Conservation (phyloP, 768 basidiomycete genomes). For the Clavulina sp. region DNA sequence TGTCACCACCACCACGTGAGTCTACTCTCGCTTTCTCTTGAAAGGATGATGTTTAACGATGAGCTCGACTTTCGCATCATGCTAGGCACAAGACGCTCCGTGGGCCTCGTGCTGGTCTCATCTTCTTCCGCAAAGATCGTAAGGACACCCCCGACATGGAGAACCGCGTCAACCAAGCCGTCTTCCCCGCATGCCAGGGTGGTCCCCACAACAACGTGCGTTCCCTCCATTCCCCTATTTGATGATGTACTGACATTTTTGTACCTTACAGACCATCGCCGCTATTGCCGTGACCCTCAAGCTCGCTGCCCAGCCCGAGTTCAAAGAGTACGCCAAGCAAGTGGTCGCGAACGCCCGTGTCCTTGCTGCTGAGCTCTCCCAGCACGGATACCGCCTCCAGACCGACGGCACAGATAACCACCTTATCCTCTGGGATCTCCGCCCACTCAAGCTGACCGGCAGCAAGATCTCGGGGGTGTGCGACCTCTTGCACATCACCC, state of each 20-base stretch:
- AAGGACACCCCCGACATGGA: slow-evolving; percentile 72
- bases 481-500: slow-evolving; percentile 89
- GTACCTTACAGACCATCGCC: slow-evolving; percentile 58
- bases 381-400: slow-evolving; percentile 87
- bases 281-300: slow-evolving; percentile 83
- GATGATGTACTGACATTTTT: background rate
- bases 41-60: background rate
- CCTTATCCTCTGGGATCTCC: slow-evolving; percentile 92
- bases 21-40: slow-evolving; percentile 6
- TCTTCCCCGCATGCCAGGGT: slow-evolving; percentile 99
- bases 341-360: slow-evolving; percentile 78
- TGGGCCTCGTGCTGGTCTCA: slow-evolving; percentile 90
- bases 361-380: slow-evolving; percentile 51
- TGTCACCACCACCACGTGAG: slow-evolving; percentile 90
- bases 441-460: slow-evolving; percentile 90
- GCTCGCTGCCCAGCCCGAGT: slow-evolving; percentile 79
- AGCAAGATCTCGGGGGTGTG: slow-evolving; percentile 98
- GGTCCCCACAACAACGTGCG: slow-evolving; percentile 95
- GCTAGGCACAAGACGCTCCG: slow-evolving; percentile 91
- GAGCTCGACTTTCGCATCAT: background rate
- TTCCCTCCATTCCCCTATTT: slow-evolving; percentile 9
- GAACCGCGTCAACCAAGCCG: slow-evolving; percentile 93
- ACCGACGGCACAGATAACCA: slow-evolving; percentile 96
- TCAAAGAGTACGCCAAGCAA: slow-evolving; percentile 84
- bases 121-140: slow-evolving; percentile 95